Conservation (phyloP, 305 asterid genomes). For the Fraxinus nigra region DNA sequence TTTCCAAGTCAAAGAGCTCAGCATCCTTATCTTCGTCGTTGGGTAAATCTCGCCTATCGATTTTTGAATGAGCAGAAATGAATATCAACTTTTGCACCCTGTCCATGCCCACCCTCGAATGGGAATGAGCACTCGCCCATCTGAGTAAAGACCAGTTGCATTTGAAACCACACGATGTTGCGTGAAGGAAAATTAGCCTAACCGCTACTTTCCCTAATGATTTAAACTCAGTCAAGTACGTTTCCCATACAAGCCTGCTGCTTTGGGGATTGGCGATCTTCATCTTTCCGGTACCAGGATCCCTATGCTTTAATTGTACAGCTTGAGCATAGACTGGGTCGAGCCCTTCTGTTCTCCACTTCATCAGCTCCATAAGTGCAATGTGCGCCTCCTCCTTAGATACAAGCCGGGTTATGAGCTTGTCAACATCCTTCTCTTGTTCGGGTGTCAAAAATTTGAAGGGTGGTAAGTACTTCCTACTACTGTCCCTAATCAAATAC, state of each 20-base stretch:
- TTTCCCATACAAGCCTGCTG: slow-evolving; percentile 96
- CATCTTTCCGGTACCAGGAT: slow-evolving; percentile 79
- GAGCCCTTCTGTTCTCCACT: slow-evolving; percentile 95
- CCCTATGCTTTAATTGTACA: slow-evolving; percentile 78
- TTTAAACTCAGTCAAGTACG: slow-evolving; percentile 70
- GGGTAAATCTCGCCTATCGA: slow-evolving; percentile 52
- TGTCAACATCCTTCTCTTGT: slow-evolving; percentile 96
- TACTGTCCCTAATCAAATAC: slow-evolving; percentile 63
- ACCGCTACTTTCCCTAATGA: slow-evolving; percentile 77
- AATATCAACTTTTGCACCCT: slow-evolving; percentile 81
- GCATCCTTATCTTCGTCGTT: slow-evolving; percentile 70
- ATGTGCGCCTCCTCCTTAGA: slow-evolving; percentile 87
- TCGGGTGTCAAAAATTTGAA: slow-evolving; percentile 77
- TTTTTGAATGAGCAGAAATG: slow-evolving; percentile 75
- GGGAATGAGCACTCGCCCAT: slow-evolving; percentile 61
- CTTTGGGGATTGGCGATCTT: slow-evolving; percentile 83
- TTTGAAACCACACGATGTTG: slow-evolving; percentile 70
- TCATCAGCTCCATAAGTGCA: slow-evolving; percentile 96
- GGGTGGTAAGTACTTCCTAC: slow-evolving; percentile 88
- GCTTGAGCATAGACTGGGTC: slow-evolving; percentile 96
- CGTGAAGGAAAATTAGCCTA: slow-evolving; percentile 77
- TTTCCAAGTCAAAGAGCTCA: slow-evolving; percentile 66
- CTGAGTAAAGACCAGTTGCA: slow-evolving; percentile 53
- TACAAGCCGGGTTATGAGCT: slow-evolving; percentile 77
- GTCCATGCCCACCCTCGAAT: slow-evolving; percentile 73